phyloP scores from a whole-genome alignment of 345 rosid species.

The Passiflora organensis region DNA sequence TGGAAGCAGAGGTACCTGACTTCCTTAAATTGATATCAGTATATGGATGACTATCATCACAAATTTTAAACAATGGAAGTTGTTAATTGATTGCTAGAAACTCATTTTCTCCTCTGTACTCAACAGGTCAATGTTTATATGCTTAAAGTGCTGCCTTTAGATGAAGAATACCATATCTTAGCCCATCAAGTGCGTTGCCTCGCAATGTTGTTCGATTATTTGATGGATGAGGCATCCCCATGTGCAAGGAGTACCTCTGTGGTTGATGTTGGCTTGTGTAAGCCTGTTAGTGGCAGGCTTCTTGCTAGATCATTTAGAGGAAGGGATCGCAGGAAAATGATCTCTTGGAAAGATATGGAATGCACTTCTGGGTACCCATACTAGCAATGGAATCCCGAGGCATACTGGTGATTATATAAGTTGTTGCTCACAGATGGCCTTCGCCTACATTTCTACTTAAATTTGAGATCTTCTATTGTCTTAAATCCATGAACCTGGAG shows the following conservation, averaged over 20 bases:
- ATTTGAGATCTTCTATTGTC: too few species aligned
- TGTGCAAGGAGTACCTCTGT: conserved; percentile 46
- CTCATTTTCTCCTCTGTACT: conserved; percentile 13
- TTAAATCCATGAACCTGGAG: too few species aligned
- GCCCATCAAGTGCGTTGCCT: conserved; percentile 73
- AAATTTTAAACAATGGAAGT: too few species aligned
- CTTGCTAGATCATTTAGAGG: conserved; percentile 83
- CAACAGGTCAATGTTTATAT: conserved; percentile 75
- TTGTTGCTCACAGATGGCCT: too few species aligned
- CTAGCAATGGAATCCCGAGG: conserved; percentile 4
- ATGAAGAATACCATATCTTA: conserved; percentile 51
- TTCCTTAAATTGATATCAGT: too few species aligned
- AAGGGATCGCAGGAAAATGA: conserved; percentile 84
- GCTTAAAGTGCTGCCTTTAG: conserved; percentile 55
- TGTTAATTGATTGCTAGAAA: background rate
- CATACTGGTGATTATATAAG: too few species aligned
- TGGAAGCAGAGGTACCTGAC: conserved; percentile 80
- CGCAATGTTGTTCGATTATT: conserved; percentile 81
- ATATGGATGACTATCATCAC: too few species aligned
- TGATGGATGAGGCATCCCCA: conserved; percentile 52
- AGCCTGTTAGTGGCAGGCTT: conserved; percentile 66
- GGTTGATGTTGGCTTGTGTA: conserved; percentile 73
- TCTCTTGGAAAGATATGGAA: conserved; percentile 76
- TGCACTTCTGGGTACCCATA: conserved; percentile 41
- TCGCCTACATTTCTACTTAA: too few species aligned